Evolutionary conservation across 2,329 filamentous ascomycete species (phyloP).

Genomic region (Penicillium brasilianum): DNA sequence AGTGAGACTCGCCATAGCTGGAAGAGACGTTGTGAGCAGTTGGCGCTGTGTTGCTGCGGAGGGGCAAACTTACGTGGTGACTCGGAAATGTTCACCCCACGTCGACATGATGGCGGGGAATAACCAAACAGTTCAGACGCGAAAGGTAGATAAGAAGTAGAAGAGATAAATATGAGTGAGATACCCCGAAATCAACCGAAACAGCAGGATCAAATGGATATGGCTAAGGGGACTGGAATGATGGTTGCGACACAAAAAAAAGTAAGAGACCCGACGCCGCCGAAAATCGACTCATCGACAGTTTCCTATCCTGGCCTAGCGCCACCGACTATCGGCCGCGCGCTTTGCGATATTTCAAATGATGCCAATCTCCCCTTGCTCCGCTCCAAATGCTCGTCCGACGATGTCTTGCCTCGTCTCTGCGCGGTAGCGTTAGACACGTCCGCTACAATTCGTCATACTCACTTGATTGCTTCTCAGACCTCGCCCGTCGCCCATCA

Average conservation of each 20-base stretch:
- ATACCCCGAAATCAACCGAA: slow-evolving; percentile 1
- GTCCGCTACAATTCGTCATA: slow-evolving; percentile 40
- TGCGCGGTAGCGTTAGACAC: slow-evolving; percentile 16
- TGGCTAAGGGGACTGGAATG: not conserved
- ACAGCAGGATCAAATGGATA: not conserved
- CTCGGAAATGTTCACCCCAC: slow-evolving; percentile 80
- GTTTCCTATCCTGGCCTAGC: slow-evolving; percentile 34
- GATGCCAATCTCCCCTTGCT: slow-evolving; percentile 5
- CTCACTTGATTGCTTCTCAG: slow-evolving; percentile 38
- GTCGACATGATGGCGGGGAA: slow-evolving; percentile 71
- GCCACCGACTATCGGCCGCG: slow-evolving; percentile 33
- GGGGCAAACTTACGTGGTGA: slow-evolving; percentile 71
- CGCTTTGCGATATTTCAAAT: slow-evolving; percentile 9
- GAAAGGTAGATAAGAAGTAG: not conserved
- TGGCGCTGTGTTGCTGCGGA: slow-evolving; percentile 12
- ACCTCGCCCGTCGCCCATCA: slow-evolving; percentile 41
- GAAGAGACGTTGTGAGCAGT: slow-evolving; percentile 28
- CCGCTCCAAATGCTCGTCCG: slow-evolving; percentile 35
- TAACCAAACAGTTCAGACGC: slow-evolving; percentile 2
- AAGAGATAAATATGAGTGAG: slow-evolving; percentile 5
- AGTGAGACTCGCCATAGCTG: slow-evolving; percentile 83
- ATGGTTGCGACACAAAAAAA: slow-evolving; percentile 14
- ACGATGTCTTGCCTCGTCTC: slow-evolving; percentile 23
- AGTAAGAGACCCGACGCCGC: slow-evolving; percentile 3
- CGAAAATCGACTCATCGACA: slow-evolving; percentile 32